Conservation (phyloP, 1,284 basidiomycete genomes). For the Exobasidium rhododendri region DNA sequence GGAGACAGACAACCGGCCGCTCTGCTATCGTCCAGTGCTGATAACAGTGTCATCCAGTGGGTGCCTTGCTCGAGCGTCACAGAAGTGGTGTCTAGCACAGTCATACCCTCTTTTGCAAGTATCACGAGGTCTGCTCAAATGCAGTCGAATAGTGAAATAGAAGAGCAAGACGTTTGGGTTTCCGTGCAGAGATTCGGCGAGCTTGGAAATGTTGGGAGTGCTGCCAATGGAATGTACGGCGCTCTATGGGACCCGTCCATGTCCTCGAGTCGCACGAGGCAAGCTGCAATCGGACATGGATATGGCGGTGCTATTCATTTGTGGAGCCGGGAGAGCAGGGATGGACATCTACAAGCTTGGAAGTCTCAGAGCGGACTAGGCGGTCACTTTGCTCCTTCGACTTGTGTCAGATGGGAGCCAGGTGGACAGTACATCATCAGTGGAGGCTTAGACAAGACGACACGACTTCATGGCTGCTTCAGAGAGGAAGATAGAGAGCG, state of each 20-base stretch:
- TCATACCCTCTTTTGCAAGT: slow-evolving; percentile 34
- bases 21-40: slow-evolving; percentile 47
- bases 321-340: slow-evolving; percentile 22
- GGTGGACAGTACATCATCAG: slow-evolving; percentile 44
- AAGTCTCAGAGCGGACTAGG: slow-evolving; percentile 23
- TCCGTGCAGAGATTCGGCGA: slow-evolving; percentile 50
- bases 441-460: slow-evolving; percentile 46
- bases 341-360: slow-evolving; percentile 19
- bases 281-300: slow-evolving; percentile 41
- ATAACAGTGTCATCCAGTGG: slow-evolving; percentile 52
- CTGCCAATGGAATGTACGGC: slow-evolving; percentile 5
- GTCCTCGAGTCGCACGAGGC: background rate
- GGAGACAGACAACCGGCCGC: slow-evolving; percentile 32
- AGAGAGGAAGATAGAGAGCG: background rate
- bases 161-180: slow-evolving; percentile 39
- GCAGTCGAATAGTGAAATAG: slow-evolving; percentile 20
- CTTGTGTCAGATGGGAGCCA: slow-evolving; percentile 44
- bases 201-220: slow-evolving; percentile 43
- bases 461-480: slow-evolving; percentile 32
- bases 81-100: slow-evolving; percentile 3
- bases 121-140: background rate
- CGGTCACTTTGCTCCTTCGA: slow-evolving; percentile 43
- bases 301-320: slow-evolving; percentile 49
- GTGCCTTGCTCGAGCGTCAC: slow-evolving; percentile 24
- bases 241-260: background rate